Evolutionary conservation across 2,329 filamentous ascomycete genomes (phyloP), one percentile per base, ranked within the genome.

Genomic region (Cryphonectria parasitica): DNA sequence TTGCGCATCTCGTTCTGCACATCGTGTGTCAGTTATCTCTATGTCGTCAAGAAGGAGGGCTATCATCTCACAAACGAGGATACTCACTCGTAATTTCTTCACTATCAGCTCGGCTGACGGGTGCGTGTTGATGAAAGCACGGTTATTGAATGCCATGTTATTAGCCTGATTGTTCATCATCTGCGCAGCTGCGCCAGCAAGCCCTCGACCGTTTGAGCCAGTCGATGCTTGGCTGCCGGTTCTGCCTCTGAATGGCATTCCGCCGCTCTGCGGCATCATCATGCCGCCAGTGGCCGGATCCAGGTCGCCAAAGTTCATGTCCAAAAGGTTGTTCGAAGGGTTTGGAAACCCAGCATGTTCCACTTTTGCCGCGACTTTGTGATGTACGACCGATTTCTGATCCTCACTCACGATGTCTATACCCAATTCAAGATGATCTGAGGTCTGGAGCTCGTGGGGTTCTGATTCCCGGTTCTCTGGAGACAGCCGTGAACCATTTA

Each of bases 381-480:
- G 96, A 78, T 99, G 96, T 19, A 99, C 95, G 39, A 99, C 94
- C 0, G 95, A 98, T 83, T 97, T 98, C 80, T 98, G 95, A 79
- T 99, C 96, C 80, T 99, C 96, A 80, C 94, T 97, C 66, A 99
- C 95, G 77, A 99, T 99, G 78, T 99, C 96, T 76, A 99, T 99
- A 69, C 96, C 96, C 49, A 99, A 87, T 79, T 99, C 96, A 67
- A 99, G 84, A 73, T 96, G 93, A 78, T 99, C 96, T 74, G 94
- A 91, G 71, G 95, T 94, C 77, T 95, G 91, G 45, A 99, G 84
- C 78, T 98, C 95, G 78, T 98, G 94, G 0, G 96, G 95, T 73
- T 98, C 96, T 0, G 95, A 98, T 81, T 99, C 96, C 75, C 95
- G 90, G 77, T 98, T 99, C 80, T 99, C 96, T 68, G 90, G 93